These are phyloP conservation scores for Solanum rostratum DNA, from an alignment of 257 asterid species.

Conservation along the genomic window DNA sequence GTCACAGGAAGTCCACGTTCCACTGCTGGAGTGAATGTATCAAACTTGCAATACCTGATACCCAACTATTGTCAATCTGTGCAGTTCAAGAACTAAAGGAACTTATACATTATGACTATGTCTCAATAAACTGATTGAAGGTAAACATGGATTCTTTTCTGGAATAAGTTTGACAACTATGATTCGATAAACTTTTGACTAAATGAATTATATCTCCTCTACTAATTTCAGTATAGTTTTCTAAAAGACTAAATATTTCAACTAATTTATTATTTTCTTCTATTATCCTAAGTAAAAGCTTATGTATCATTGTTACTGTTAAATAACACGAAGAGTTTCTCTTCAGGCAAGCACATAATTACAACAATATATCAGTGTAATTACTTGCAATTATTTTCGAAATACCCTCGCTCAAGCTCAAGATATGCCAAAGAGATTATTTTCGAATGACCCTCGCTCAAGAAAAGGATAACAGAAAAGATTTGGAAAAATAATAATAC, in stretches of 20 bases:
- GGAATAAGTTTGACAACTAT: not conserved
- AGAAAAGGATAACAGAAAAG: not conserved
- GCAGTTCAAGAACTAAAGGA: not conserved
- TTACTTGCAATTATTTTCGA: too few species aligned
- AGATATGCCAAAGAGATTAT: too few species aligned
- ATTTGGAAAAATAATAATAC: too few species aligned
- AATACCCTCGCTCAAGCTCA: not conserved
- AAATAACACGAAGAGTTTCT: not conserved
- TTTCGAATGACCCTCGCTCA: not conserved
- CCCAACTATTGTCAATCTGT: constrained; percentile 23
- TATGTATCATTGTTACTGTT: not conserved
- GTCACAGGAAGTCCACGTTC: constrained; percentile 94
- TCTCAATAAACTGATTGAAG: not conserved
- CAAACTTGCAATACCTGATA: constrained; percentile 90
- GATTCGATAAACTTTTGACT: not conserved
- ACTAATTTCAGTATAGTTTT: not conserved
- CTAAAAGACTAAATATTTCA: not conserved
- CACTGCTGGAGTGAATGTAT: constrained; percentile 92
- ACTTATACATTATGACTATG: not conserved
- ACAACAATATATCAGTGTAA: not conserved
- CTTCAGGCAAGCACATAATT: not conserved
- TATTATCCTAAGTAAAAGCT: not conserved
- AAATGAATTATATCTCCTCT: not conserved
- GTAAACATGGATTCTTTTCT: not conserved
- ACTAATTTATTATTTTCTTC: not conserved